Percentiles rank a stretch among this genome's conserved stretches.
phyloP scores from a whole-genome alignment of 1,284 basidiomycete genomes.

The Puccinia polysora region DNA sequence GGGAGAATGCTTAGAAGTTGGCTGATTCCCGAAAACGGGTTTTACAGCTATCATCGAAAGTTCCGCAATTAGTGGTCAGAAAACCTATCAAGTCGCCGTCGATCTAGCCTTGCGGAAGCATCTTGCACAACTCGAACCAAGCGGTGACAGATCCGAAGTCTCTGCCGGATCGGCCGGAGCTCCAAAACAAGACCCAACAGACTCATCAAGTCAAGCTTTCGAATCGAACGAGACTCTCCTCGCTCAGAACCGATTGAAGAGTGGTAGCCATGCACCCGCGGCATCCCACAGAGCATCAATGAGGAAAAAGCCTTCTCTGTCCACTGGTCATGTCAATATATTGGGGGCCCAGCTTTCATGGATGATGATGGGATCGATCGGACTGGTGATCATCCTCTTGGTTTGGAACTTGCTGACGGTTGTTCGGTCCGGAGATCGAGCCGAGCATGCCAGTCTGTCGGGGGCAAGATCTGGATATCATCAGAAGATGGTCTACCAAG shows the following conservation, averaged over 20 bases:
- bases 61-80: slow-evolving; percentile 28
- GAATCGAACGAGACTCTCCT: background rate
- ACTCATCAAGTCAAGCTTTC: background rate
- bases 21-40: no score
- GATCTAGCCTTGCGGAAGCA: slow-evolving; percentile 12
- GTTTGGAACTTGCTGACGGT: background rate
- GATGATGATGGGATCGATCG: slow-evolving; percentile 14
- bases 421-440: background rate
- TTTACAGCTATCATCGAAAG: slow-evolving; percentile 25
- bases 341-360: background rate
- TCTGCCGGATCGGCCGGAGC: background rate
- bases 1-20: no score
- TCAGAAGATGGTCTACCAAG: background rate
- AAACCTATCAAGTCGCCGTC: slow-evolving; percentile 18
- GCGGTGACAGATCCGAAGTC: background rate
- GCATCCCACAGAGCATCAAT: background rate
- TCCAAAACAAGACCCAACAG: background rate
- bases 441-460: background rate
- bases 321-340: background rate
- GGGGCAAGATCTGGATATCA: background rate
- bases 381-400: background rate
- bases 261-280: background rate
- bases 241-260: background rate
- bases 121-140: background rate
- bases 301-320: background rate